Percentiles rank a stretch among this genome's conserved stretches.
Conservation (phyloP, 148 eudicot genomes). For the Spergularia marina region DNA sequence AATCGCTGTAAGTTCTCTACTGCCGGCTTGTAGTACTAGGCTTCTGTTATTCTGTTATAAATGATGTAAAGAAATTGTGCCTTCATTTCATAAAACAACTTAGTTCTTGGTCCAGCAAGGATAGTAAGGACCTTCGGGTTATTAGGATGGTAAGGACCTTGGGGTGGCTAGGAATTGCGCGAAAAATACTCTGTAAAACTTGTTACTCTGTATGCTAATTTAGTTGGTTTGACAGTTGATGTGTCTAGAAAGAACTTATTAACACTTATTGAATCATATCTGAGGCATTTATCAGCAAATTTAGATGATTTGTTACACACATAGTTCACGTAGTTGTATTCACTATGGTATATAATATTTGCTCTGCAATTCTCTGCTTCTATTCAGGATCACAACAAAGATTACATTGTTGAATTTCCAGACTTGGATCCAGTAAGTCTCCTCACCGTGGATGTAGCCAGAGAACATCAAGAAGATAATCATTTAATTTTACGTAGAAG, state of each 20-base stretch:
- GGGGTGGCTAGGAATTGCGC: neutral
- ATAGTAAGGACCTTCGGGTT: neutral
- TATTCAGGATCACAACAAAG: slow-evolving; percentile 85
- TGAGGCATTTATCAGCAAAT: neutral
- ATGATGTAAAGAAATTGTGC: neutral
- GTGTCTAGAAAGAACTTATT: neutral
- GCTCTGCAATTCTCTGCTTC: slow-evolving; percentile 5
- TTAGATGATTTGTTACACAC: neutral
- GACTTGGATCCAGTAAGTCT: slow-evolving; percentile 77
- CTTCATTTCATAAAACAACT: neutral
- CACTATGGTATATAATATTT: neutral
- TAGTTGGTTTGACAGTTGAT: neutral
- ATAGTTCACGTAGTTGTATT: neutral
- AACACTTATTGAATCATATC: neutral
- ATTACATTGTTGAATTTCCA: slow-evolving; percentile 85
- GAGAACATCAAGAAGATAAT: slow-evolving; percentile 27
- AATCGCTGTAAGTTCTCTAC: slow-evolving; percentile 67
- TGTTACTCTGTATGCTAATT: neutral
- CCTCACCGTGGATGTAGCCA: slow-evolving; percentile 21
- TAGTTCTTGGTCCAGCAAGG: neutral
- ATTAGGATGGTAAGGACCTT: neutral
- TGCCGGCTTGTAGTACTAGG: slow-evolving; percentile 9
- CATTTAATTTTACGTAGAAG: slow-evolving; percentile 26
- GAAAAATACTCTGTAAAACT: neutral
- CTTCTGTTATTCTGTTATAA: neutral